phyloP scores from a whole-genome alignment of 345 rosid genomes.

The Cardamine occulta region DNA sequence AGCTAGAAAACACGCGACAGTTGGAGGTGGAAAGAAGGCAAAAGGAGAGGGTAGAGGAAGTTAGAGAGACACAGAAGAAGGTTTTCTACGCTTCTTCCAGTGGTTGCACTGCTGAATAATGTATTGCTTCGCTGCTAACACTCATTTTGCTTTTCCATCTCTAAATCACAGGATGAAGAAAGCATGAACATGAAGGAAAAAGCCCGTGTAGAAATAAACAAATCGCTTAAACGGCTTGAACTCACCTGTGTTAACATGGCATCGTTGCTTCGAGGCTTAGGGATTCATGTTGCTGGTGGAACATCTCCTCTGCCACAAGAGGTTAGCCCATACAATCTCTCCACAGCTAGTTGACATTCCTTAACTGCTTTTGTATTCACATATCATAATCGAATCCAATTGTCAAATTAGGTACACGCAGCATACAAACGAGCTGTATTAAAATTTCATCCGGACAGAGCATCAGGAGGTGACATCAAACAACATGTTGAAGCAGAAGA shows the following conservation, averaged over 20 bases:
- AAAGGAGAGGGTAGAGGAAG: slow-evolving; percentile 85
- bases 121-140: slow-evolving; percentile 16
- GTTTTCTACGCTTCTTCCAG: slow-evolving; percentile 37
- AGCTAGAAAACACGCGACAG: slow-evolving; percentile 60
- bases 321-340: slow-evolving; percentile 49
- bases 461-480: slow-evolving; percentile 67
- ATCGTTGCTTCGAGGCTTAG: slow-evolving; percentile 75
- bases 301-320: slow-evolving; percentile 54
- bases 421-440: slow-evolving; percentile 78
- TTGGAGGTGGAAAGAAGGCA: slow-evolving; percentile 84
- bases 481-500: slow-evolving; percentile 92
- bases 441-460: slow-evolving; percentile 83
- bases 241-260: slow-evolving; percentile 63
- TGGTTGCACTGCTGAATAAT: slow-evolving; percentile 4
- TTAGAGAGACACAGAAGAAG: slow-evolving; percentile 88
- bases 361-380: not conserved
- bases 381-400: not conserved
- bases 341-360: not conserved
- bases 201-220: slow-evolving; percentile 59
- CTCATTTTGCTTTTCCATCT: slow-evolving; percentile 2
- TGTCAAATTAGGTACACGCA: slow-evolving; percentile 62
- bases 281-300: slow-evolving; percentile 67
- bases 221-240: slow-evolving; percentile 69
- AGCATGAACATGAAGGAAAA: slow-evolving; percentile 73
- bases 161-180: slow-evolving; percentile 68